Evolutionary conservation across 257 asterid genomes (phyloP), one percentile per base, ranked within the genome.

Genomic region (Verbena officinalis): DNA sequence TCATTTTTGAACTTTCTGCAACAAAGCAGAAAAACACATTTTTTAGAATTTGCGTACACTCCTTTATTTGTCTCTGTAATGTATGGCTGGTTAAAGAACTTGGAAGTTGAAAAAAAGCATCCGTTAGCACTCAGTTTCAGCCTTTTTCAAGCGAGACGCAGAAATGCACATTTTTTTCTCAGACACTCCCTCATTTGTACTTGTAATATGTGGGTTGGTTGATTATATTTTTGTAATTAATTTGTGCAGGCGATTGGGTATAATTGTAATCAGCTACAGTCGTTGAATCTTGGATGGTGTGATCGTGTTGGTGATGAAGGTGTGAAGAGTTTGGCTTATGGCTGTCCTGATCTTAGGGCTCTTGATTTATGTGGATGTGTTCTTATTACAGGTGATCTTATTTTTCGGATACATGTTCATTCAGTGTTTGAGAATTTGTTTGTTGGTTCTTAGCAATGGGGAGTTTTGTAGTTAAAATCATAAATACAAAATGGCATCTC

Each of bases 281-380:
- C 78, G 3, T 56, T 94, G 73, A 94, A 79, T 73, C 83, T 94
- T 6, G 99, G 99, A 59, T 94, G 99, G 99, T 94, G 99, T 3
- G 99, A 94, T 21, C 81, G 78, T n/a, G 80, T 94, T 39, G 71
- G 96, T 12, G 99, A 94, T 72, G 90, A 81, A 62, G 99, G 99
- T 22, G 96, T 94, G 12, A 94, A 79, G 81, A 90, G 98, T 70
- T 82, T 94, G 52, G 99, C 99, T 21, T 84, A 88, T 66, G 96
- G 99, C 9, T 94, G 99, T 78, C 96, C 97, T 45, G 88, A 90
- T 75, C 86, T 94, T 61, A 71, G 81, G 75, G 90, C 87, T 34
- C 91, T 94, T 0, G 96, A 94, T 80, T 77, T 90, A 78, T 94
- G 99, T 39, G 96, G 98, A 23, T 90, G 98, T 56, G 87, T 88